These are phyloP conservation scores for Lachnum nothofagi DNA, from an alignment of 2,329 filamentous ascomycete species.

Conservation along the genomic window DNA sequence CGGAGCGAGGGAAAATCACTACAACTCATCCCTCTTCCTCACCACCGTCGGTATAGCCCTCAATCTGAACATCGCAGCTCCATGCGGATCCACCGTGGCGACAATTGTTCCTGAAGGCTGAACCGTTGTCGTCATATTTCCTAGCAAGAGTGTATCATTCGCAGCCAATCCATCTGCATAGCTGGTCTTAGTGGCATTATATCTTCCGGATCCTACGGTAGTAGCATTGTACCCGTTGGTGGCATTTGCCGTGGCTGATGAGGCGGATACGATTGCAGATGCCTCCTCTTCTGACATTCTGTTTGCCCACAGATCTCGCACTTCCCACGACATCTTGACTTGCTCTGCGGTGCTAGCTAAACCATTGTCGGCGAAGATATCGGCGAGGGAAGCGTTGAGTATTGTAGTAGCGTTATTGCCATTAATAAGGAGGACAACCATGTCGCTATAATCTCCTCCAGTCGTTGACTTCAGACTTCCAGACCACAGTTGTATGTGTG, in stretches of 20 bases:
- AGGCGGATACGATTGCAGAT: constrained; percentile 39
- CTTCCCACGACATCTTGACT: constrained; percentile 43
- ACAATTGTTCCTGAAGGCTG: constrained; percentile 38
- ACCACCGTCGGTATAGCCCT: constrained; percentile 30
- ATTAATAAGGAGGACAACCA: constrained; percentile 47
- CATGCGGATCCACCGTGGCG: constrained; percentile 44
- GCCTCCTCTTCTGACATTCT: constrained; percentile 47
- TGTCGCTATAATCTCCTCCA: constrained; percentile 39
- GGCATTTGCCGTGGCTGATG: constrained; percentile 30
- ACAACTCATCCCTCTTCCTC: constrained; percentile 43
- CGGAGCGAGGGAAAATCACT: no score
- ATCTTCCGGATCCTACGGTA: constrained; percentile 30
- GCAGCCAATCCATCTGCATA: constrained; percentile 43
- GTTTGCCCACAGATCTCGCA: constrained; percentile 52
- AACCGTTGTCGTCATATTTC: constrained; percentile 41
- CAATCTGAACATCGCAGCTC: constrained; percentile 46
- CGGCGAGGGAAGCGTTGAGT: constrained; percentile 47
- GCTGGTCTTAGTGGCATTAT: constrained; percentile 45
- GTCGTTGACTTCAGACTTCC: constrained; percentile 38
- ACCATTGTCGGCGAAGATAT: constrained; percentile 48
- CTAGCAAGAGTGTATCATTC: constrained; percentile 42
- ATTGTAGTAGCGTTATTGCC: constrained; percentile 38
- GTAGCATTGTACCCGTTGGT: constrained; percentile 32
- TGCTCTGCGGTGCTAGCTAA: constrained; percentile 39
- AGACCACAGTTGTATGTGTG: constrained; percentile 47